These are phyloP conservation scores for Fomitopsis serialis DNA, from an alignment of 768 basidiomycete genomes.

Conservation along the genomic window DNA sequence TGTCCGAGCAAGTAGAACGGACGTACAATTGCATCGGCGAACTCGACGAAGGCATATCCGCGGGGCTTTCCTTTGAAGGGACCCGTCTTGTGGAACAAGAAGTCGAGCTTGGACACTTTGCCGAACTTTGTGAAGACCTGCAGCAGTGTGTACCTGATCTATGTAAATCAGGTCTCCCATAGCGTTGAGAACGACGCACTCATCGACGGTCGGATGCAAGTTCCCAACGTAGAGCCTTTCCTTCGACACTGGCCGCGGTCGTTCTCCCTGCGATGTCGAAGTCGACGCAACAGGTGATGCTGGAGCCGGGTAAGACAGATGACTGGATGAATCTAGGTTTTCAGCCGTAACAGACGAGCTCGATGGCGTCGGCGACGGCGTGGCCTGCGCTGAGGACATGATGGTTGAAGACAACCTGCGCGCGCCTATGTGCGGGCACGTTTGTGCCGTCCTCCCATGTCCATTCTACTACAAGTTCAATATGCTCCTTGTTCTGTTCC, in stretches of 20 bases:
- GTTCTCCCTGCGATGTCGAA: conserved; percentile 2
- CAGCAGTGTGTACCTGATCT: conserved; percentile 72
- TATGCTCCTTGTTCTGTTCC: too few relatives aligned
- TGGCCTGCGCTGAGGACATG: background rate
- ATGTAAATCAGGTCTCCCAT: background rate
- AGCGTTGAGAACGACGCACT: conserved; percentile 46
- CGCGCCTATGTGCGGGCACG: too few relatives aligned
- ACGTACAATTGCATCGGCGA: conserved; percentile 73
- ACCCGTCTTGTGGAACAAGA: conserved; percentile 91
- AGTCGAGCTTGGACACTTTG: conserved; percentile 89
- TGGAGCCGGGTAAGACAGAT: background rate
- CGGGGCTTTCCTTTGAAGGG: conserved; percentile 86
- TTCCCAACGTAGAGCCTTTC: conserved; percentile 91
- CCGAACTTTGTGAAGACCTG: conserved; percentile 91
- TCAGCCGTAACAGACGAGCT: background rate
- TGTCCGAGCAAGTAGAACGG: conserved; percentile 12
- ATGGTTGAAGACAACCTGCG: background rate
- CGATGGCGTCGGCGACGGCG: background rate
- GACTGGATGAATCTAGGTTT: background rate
- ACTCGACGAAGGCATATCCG: conserved; percentile 95
- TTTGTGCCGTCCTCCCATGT: too few relatives aligned
- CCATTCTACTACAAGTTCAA: too few relatives aligned
- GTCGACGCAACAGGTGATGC: conserved; percentile 1
- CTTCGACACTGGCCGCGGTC: conserved; percentile 34
- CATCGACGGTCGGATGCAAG: conserved; percentile 79